phyloP scores from a whole-genome alignment of 2,329 filamentous ascomycete species.

The Colletotrichum sidae region DNA sequence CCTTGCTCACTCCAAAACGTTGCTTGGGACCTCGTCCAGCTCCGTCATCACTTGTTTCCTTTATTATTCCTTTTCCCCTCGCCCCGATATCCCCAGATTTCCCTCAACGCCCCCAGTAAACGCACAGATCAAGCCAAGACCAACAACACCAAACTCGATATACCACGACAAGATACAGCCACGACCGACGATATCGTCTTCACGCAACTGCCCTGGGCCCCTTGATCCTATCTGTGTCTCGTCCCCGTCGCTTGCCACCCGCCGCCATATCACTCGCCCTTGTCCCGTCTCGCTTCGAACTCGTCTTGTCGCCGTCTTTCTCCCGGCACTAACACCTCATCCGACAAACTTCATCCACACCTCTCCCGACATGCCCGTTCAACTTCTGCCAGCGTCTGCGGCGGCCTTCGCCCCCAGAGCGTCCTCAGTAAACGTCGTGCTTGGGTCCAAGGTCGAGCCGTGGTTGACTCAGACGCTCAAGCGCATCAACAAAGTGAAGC shows the following conservation, averaged over 20 bases:
- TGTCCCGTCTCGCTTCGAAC: conserved; percentile 2
- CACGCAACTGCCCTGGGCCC: too few species aligned
- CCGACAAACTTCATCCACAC: conserved; percentile 28
- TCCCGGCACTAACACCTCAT: conserved; percentile 35
- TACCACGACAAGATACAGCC: not conserved
- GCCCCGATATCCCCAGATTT: conserved; percentile 33
- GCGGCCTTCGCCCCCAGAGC: conserved; percentile 93
- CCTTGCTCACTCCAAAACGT: conserved; percentile 46
- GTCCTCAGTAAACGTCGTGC: conserved; percentile 92
- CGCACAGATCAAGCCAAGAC: conserved; percentile 11
- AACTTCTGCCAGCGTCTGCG: conserved; percentile 93
- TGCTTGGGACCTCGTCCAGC: conserved; percentile 64
- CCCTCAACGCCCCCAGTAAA: conserved; percentile 2
- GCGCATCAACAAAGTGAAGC: conserved; percentile 96
- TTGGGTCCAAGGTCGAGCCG: conserved; percentile 91
- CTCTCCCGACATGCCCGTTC: conserved; percentile 81
- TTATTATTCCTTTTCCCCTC: conserved; percentile 53
- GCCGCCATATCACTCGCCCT: too few species aligned
- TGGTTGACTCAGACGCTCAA: conserved; percentile 98
- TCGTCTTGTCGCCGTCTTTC: conserved; percentile 32
- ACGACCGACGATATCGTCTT: not conserved
- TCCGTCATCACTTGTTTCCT: conserved; percentile 58
- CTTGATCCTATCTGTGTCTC: too few species aligned
- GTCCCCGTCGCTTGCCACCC: too few species aligned
- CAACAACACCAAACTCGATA: not conserved